Evolutionary conservation across 1,284 basidiomycete species (phyloP), one percentile per base, ranked within the genome.

Genomic region (Gymnopus androsaceus): DNA sequence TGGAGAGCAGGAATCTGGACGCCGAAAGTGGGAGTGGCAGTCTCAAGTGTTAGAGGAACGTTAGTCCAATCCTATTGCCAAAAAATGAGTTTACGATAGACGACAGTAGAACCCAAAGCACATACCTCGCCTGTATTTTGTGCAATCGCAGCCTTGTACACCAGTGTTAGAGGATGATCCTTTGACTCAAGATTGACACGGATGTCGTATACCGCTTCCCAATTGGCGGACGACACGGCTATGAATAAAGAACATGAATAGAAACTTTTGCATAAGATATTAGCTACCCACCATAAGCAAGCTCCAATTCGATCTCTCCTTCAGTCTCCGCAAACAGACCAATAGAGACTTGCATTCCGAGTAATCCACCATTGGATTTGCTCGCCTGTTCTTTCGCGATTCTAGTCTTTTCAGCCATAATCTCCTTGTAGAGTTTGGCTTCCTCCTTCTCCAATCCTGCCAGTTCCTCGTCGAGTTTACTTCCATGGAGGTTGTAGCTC

Each of bases 131-230:
- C 72, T 8, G 72, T 74, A 50, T 58, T 63, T 50, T 73, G 73
- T 0, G 56, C 64, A 49, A 75, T 69, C 3, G 64, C 59, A 1
- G 64, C 72, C 55, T 73, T 73, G 59, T 75, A 75, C 8, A 69
- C 63, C 11, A 73, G 42, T 1, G 61, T 64, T 1, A 73, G 54
- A 7, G 67, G 64, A 11, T 66, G 65, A 1, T 72, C 66, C 42
- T 67, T 68, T 0, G 68, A 53, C 19, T 69, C 61, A 64, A 67
- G 72, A 54, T 72, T 65, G 8, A 73, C 72, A 5, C 69, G 65
- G 23, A 72, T 66, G 45, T 73, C 72, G 40, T 75, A 75, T 8
- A 58, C 58, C 1, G 72, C 68, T 37, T 47, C 62, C 72, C 72
- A 74, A 11, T 48, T 67, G 1, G 51, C 51, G n/a, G 41, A 44